Evolutionary conservation across 192 early-diverging fungal genomes (phyloP), one percentile per base, ranked within the genome.

Genomic region (Hyaloraphidium curvatum): DNA sequence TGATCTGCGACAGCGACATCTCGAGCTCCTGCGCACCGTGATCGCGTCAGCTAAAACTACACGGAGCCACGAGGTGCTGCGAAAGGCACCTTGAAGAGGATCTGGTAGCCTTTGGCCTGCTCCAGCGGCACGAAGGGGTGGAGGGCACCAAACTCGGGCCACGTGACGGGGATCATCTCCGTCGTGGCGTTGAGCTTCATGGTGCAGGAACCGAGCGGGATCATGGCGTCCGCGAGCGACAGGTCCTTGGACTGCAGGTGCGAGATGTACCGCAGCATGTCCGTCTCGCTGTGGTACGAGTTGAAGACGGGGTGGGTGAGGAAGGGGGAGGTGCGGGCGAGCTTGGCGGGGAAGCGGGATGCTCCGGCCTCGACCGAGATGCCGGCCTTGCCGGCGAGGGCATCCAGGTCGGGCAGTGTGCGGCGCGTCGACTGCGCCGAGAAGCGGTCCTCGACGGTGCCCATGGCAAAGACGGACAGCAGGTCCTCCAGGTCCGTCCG

Each of bases 121-220:
- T 93, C 84, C 35, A 70, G 58, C 30, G 95, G 95, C 5, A 84
- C 95, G 60, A 98, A 98, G 52, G 95, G 95, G 67, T 98, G 95
- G 52, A 98, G 80, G 63, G 79, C 75, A 57, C 76, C 76, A 60
- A 98, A 93, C 62, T 96, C 92, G 31, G 95, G 89, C 87, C 90
- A 95, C 22, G 95, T 96, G 40, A 98, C 80, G n/a, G 95, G 95
- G 61, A 98, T 98, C 86, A 98, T 94, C 73, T 98, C 89, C 21
- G 87, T 88, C 33, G 95, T 96, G 40, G 92, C 92, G 59, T 98
- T 98, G 16, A 98, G 75, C 79, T 98, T 96, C 95, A 98, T 98
- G 54, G 95, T 98, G 76, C 95, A 98, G 35, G 84, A 88, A 28
- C 95, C 95, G 23, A 98, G 75, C 40, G 95, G 88, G 56, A 98